Percentiles rank a stretch among this genome's conserved stretches.
phyloP scores from a whole-genome alignment of 805 yeast species.

The Candida sithepensis region DNA sequence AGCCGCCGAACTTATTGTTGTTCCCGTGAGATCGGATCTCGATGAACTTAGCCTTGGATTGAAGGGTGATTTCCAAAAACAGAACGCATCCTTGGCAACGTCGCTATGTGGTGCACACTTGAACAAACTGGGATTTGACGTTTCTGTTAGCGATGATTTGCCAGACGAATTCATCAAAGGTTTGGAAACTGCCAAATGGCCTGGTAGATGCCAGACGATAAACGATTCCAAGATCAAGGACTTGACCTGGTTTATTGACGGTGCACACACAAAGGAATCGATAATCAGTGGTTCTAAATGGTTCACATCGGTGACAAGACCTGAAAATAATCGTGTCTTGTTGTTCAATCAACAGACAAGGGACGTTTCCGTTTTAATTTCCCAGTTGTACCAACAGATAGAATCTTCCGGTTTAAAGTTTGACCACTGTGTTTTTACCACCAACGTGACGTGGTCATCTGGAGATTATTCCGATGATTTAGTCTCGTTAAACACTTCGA shows the following conservation, averaged over 20 bases:
- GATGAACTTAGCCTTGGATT: slow-evolving; percentile 57
- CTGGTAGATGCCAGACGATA: slow-evolving; percentile 90
- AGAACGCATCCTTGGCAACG: slow-evolving; percentile 86
- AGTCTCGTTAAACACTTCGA: slow-evolving; percentile 79
- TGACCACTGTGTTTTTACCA: slow-evolving; percentile 79
- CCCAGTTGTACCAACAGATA: slow-evolving; percentile 44
- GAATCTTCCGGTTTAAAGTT: slow-evolving; percentile 41
- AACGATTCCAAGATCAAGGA: slow-evolving; percentile 35
- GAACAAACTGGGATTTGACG: slow-evolving; percentile 39
- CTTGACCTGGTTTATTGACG: slow-evolving; percentile 84
- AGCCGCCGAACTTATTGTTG: slow-evolving; percentile 45
- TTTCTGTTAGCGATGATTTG: slow-evolving; percentile 30
- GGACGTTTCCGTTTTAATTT: slow-evolving; percentile 67
- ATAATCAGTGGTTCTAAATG: slow-evolving; percentile 78
- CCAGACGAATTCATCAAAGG: slow-evolving; percentile 57
- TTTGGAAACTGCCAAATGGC: slow-evolving; percentile 72
- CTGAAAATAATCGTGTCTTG: slow-evolving; percentile 42
- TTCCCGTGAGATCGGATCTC: slow-evolving; percentile 41
- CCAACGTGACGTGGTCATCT: slow-evolving; percentile 87
- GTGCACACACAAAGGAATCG: slow-evolving; percentile 93
- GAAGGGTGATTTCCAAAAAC: slow-evolving; percentile 78
- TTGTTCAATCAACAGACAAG: slow-evolving; percentile 94
- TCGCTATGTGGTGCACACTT: slow-evolving; percentile 64
- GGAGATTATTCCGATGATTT: slow-evolving; percentile 80
- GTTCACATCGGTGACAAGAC: slow-evolving; percentile 47